Evolutionary conservation across 306 rosid species (phyloP).

Genomic region (Datisca glomerata): DNA sequence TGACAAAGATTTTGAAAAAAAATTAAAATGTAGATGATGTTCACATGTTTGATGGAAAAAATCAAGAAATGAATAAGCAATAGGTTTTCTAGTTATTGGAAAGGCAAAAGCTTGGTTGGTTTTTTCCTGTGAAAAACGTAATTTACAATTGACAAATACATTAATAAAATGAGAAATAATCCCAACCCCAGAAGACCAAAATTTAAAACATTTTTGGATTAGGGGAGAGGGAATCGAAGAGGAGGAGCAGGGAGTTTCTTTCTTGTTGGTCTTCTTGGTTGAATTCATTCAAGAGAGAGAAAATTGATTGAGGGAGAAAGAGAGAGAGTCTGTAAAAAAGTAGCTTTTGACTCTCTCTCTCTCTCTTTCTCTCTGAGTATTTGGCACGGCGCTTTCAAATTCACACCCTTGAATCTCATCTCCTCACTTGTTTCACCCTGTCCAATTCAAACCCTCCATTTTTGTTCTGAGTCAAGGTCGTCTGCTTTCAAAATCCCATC

Average conservation of each 20-base stretch:
- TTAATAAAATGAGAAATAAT: no score
- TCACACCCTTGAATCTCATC: constrained; percentile 7
- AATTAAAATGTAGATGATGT: no score
- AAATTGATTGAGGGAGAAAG: constrained; percentile 5
- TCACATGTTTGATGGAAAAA: no score
- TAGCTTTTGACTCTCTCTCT: constrained; percentile 23
- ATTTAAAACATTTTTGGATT: no score
- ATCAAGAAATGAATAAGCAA: no score
- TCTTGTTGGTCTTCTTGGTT: constrained; percentile 17
- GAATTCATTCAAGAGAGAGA: constrained; percentile 11
- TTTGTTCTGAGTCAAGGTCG: background rate
- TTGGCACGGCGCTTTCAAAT: constrained; percentile 6
- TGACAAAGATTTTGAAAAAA: no score
- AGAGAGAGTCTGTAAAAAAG: constrained; percentile 3
- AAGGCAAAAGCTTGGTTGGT: no score
- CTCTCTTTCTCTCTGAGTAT: no score
- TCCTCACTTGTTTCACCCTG: constrained; percentile 6
- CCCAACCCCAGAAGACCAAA: no score
- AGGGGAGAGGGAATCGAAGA: background rate
- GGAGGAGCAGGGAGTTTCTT: constrained; percentile 7
- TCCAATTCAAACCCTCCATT: constrained; percentile 1
- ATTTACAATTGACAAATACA: no score
- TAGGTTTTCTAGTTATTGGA: no score
- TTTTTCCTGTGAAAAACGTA: no score
- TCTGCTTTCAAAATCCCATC: background rate